Percentiles rank a stretch among this genome's conserved stretches.
phyloP scores from a whole-genome alignment of 106 monocot species.

The Dendrobium huoshanense region DNA sequence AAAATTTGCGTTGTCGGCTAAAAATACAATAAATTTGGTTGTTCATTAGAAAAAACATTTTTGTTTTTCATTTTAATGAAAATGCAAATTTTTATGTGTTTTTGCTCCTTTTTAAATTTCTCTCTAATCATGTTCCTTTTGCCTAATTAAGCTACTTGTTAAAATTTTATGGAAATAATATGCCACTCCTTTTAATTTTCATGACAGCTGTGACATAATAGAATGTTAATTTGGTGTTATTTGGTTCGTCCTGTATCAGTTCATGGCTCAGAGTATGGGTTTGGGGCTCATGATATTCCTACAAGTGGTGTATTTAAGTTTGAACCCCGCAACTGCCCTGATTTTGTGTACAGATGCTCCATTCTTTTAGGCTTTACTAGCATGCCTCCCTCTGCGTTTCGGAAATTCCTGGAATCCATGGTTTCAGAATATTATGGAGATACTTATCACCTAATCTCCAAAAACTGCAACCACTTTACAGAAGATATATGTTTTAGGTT shows the following conservation, averaged over 20 bases:
- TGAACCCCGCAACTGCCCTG: conserved; percentile 60
- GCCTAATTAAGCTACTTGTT: too few relatives aligned
- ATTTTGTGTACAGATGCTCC: conserved; percentile 63
- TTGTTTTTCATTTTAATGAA: too few relatives aligned
- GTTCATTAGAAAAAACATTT: too few relatives aligned
- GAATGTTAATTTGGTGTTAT: not conserved
- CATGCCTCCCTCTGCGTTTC: conserved; percentile 50
- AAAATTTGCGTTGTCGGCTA: too few relatives aligned
- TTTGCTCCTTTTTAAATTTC: too few relatives aligned
- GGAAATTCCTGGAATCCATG: conserved; percentile 46
- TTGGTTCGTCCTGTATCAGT: conserved; percentile 20
- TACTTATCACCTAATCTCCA: conserved; percentile 83
- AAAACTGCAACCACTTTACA: conserved; percentile 96
- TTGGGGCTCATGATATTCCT: conserved; percentile 65
- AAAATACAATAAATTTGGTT: too few relatives aligned
- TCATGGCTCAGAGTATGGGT: conserved; percentile 56
- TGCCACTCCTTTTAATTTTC: not conserved
- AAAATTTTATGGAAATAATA: not conserved
- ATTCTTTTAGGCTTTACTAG: conserved; percentile 50
- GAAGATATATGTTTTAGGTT: conserved; percentile 60
- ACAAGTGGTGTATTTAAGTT: conserved; percentile 65
- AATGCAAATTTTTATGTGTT: too few relatives aligned
- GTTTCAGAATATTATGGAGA: conserved; percentile 83
- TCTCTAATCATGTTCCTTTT: too few relatives aligned
- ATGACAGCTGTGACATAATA: not conserved